Evolutionary conservation across 2,329 filamentous ascomycete genomes (phyloP), one percentile per base, ranked within the genome.

Genomic region (Penicillium sp.): DNA sequence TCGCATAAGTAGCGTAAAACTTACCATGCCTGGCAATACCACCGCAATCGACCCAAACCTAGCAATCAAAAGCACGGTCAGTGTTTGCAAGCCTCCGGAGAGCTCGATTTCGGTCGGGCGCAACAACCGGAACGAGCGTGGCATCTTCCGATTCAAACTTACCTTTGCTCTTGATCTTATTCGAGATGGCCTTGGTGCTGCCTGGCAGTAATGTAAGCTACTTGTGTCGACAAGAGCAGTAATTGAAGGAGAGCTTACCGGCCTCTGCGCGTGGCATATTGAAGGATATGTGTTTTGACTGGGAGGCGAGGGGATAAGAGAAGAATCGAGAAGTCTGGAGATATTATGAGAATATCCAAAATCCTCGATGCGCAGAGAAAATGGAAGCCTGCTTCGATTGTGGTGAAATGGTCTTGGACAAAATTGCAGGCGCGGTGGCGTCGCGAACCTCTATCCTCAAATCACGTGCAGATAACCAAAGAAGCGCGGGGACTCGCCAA

Each of bases 221-320:
- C 11, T 9, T 18, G 37, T 19, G 10, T n/a, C 37, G 6, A 33
- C 6, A 2, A 31, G 11, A 10, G 2, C 36, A 9, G 10, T 31
- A 14, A 11, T 40, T 41, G 13, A n/a, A 33, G 9, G 22, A 51
- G 13, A 40, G 57, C 89, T 91, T 63, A 52, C 95, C 95, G 55
- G 91, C 88, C 81, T 98, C 95, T 70, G 95, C 95, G 81, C 91
- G 91, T 54, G 89, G 89, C 94, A 98, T 98, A 54, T 73, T 89
- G 79, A 19, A 33, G 19, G 39, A 10, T 49, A 43, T 24, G 41
- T 4, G 37, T 18, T 11, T 27, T 35, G 19, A 7, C 9, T 2
- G 27, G 39, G 13, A 7, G 18, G 2, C 0, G 3, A 22, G 2
- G 10, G 3, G 4, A 10, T 35, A 16, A 22, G 5, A 35, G n/a